Evolutionary conservation across 1,139 yeast genomes (phyloP), one percentile per base, ranked within the genome.

Genomic region (Casaregolazyma suthepensis): DNA sequence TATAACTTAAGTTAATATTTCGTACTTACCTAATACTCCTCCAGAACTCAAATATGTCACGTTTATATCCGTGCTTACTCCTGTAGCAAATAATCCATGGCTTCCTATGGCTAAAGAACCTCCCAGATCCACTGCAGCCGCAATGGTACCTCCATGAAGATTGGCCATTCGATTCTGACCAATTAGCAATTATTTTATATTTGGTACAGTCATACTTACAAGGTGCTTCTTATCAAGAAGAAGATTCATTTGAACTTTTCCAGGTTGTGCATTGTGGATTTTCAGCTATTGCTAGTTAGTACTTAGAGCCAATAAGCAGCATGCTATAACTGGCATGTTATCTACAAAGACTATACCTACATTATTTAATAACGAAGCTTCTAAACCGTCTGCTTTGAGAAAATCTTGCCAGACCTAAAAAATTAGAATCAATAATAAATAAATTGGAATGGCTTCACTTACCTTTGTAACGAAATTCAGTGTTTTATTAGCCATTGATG

Each of bases 21-120:
- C 31, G 3, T 35, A 43, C 46, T 37, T 56, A 49, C 76, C 77
- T 22, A 69, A 63, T 52, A 63, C 65, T 43, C 78, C 78, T 1
- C 75, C 76, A 2, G 73, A 59, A n/a, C 72, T 58, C 45, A 75
- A 52, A 55, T 70, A 74, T 2, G 76, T 71, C n/a, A 72, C 70
- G 43, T 69, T 65, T 49, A 74, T 57, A 53, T 74, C 78, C 0
- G 75, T 74, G 23, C 75, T 66, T 40, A 74, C 78, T 1, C 78
- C 78, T 2, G 78, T 75, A 58, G 68, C 60, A 54, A 64, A 73
- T 59, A 73, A 57, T 7, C 78, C 78, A 15, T 70, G 62, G 19
- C 75, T 69, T 1, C 77, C 71, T 4, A 73, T 64, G 0, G 78
- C 77, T 52, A 74, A 59, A 3, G 78, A 74, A n/a, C 78, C 78